Evolutionary conservation across 192 early-diverging fungal species (phyloP).

Genomic region (Pecoramyces ruminantium): DNA sequence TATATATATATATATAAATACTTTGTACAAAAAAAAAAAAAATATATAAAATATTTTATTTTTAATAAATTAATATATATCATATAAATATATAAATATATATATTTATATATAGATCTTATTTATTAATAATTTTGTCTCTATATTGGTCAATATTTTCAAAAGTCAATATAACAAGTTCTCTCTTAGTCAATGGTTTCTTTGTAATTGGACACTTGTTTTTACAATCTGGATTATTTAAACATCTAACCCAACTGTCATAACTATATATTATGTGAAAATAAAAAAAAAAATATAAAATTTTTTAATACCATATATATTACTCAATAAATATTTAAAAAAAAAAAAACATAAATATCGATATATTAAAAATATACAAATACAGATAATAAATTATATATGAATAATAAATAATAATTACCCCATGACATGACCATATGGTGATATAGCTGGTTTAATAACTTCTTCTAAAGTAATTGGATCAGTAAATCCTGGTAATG

Average conservation of each 20-base stretch:
- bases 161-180: constrained; percentile 41
- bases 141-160: constrained; percentile 71
- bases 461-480: constrained; percentile 87
- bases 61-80: too few species aligned
- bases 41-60: too few species aligned
- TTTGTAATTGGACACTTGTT: constrained; percentile 91
- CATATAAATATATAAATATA: too few species aligned
- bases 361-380: too few species aligned
- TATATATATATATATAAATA: too few species aligned
- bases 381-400: too few species aligned
- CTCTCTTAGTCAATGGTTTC: constrained; percentile 79
- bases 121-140: constrained; percentile 37
- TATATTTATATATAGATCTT: too few species aligned
- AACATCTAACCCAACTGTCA: constrained; percentile 73
- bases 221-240: constrained; percentile 57
- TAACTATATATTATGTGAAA: neutral
- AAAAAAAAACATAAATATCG: too few species aligned
- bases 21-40: too few species aligned
- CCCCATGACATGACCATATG: constrained; percentile 82
- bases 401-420: constrained; percentile 10
- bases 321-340: too few species aligned
- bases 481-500: constrained; percentile 79
- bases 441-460: constrained; percentile 81
- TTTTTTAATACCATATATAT: too few species aligned
- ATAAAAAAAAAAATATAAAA: neutral